Percentiles rank a stretch among this genome's conserved stretches.
Evolutionary conservation across 164 flowering plant genomes (phyloP).

Genomic region (Santalum album): DNA sequence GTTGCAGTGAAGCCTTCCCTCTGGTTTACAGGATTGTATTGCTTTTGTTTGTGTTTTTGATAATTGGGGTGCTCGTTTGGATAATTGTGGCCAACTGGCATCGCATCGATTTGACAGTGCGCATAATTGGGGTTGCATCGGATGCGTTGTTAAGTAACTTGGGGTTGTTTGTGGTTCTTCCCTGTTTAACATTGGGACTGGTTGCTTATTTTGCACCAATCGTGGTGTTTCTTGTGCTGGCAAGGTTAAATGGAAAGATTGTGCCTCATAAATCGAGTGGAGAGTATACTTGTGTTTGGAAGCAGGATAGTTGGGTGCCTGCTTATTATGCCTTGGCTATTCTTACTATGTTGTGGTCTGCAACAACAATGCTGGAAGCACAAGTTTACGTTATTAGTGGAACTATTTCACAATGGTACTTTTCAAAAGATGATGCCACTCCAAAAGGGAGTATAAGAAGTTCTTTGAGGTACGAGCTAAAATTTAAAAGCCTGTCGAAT

Average conservation of each 20-base stretch:
- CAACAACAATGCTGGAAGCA: slow-evolving; percentile 58
- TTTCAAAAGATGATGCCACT: slow-evolving; percentile 51
- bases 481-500: slow-evolving; percentile 2
- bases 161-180: slow-evolving; percentile 63
- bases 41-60: slow-evolving; percentile 56
- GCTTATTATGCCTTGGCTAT: slow-evolving; percentile 80
- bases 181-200: slow-evolving; percentile 50
- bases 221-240: slow-evolving; percentile 76
- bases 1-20: slow-evolving; percentile 56
- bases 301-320: slow-evolving; percentile 91
- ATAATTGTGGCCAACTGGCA: slow-evolving; percentile 76
- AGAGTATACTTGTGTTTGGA: slow-evolving; percentile 70
- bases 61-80: slow-evolving; percentile 72
- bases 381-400: slow-evolving; percentile 77
- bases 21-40: slow-evolving; percentile 59
- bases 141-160: slow-evolving; percentile 62
- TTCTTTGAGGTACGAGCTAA: slow-evolving; percentile 54
- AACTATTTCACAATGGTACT: slow-evolving; percentile 89
- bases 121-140: slow-evolving; percentile 60
- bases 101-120: slow-evolving; percentile 67
- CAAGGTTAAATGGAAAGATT: slow-evolving; percentile 70
- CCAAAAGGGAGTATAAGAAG: slow-evolving; percentile 57
- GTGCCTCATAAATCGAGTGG: slow-evolving; percentile 37
- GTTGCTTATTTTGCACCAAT: slow-evolving; percentile 62
- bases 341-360: slow-evolving; percentile 86